Evolutionary conservation across 2,329 filamentous ascomycete species (phyloP).

Genomic region (Cladosporium cucumerinum): DNA sequence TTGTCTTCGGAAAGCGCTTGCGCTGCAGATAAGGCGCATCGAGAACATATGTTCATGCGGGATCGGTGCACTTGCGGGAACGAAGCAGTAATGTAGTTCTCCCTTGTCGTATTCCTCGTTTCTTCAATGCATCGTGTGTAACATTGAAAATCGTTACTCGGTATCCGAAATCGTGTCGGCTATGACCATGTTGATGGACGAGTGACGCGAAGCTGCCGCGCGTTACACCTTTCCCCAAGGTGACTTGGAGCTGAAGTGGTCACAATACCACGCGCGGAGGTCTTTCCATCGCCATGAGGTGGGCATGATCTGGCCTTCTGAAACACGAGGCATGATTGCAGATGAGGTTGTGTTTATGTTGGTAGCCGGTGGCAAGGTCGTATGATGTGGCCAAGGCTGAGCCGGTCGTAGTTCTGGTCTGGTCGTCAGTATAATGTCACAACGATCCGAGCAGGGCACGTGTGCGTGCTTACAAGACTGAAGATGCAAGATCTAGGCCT

Average conservation of each 20-base stretch:
- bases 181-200: neutral
- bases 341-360: neutral
- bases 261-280: constrained; percentile 21
- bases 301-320: constrained; percentile 20
- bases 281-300: constrained; percentile 21
- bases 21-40: neutral
- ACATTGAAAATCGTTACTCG: neutral
- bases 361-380: neutral
- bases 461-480: neutral
- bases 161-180: neutral
- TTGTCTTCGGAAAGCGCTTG: neutral
- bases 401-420: neutral
- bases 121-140: neutral
- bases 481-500: neutral
- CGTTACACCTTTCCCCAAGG: constrained; percentile 18
- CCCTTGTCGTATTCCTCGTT: no score
- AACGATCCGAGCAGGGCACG: neutral
- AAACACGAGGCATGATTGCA: constrained; percentile 16
- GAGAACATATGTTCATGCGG: neutral
- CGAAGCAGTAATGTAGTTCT: no score
- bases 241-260: constrained; percentile 21
- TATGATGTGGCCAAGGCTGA: neutral
- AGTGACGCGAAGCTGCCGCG: neutral
- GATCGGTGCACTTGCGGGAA: neutral
- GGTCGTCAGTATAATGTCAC: neutral